Evolutionary conservation across 2,329 filamentous ascomycete species (phyloP).

Genomic region (Hawksworthiomyces lignivorus): DNA sequence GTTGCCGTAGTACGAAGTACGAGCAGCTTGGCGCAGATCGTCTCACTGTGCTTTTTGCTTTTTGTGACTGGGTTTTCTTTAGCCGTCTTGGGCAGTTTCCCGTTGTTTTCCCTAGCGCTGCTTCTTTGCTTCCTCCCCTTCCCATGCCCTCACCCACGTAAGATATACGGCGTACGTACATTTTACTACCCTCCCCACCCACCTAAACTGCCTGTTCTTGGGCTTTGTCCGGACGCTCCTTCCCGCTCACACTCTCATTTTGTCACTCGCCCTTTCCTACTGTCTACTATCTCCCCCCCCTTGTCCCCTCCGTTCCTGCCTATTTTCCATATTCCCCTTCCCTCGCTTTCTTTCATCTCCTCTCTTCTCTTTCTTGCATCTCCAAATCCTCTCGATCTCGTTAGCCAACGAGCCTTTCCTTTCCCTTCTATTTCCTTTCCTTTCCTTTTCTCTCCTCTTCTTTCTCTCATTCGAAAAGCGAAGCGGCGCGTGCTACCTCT

Average conservation of each 20-base stretch:
- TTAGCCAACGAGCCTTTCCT: conserved; percentile 1
- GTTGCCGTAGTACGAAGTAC: too few relatives aligned
- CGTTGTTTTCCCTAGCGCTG: too few relatives aligned
- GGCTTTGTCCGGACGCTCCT: conserved; percentile 1
- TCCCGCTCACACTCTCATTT: conserved; percentile 2
- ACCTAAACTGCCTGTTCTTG: conserved; percentile 1
- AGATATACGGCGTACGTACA: too few relatives aligned
- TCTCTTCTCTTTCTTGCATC: conserved; percentile 1
- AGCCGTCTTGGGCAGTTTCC: conserved; percentile 1
- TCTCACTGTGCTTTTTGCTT: neutral
- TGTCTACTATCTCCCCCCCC: neutral
- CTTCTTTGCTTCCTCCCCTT: neutral
- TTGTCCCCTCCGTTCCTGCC: neutral
- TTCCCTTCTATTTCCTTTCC: conserved; percentile 1
- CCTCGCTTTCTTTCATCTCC: neutral
- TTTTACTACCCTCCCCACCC: too few relatives aligned
- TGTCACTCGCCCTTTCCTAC: neutral
- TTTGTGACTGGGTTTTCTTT: neutral
- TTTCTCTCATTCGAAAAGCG: neutral
- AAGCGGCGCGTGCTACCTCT: conserved; percentile 1
- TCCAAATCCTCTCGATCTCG: conserved; percentile 4
- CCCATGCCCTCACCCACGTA: neutral
- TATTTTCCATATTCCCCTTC: neutral
- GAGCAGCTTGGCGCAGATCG: conserved; percentile 2
- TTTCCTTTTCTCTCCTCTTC: too few relatives aligned